Conservation (phyloP, 2,329 filamentous ascomycete genomes). For the Venturia asperata region DNA sequence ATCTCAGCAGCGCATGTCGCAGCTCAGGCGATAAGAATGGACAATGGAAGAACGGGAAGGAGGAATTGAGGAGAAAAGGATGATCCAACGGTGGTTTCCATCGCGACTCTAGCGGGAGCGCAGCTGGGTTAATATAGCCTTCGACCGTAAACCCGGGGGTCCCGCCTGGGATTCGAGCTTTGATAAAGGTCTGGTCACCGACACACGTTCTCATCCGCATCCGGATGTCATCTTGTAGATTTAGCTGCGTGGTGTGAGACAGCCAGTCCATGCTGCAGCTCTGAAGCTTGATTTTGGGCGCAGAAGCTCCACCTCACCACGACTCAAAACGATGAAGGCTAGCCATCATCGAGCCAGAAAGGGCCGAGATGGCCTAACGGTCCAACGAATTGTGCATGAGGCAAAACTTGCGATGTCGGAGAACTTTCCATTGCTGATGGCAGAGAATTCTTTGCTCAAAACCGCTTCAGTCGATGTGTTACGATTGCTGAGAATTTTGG, state of each 20-base stretch:
- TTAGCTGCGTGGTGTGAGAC: slow-evolving; percentile 11
- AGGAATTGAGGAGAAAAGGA: not conserved
- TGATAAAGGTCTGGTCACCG: not conserved
- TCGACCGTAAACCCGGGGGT: not conserved
- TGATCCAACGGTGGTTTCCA: not conserved
- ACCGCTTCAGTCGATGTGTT: not conserved
- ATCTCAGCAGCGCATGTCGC: not conserved
- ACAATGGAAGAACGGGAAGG: not conserved
- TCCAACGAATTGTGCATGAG: not conserved
- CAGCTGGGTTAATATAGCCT: slow-evolving; percentile 6
- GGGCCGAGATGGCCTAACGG: not conserved
- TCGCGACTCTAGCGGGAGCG: not conserved
- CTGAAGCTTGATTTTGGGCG: slow-evolving; percentile 9
- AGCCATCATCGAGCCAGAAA: not conserved
- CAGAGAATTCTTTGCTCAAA: not conserved
- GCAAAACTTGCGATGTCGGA: not conserved
- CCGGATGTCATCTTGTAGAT: not conserved
- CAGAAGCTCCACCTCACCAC: slow-evolving; percentile 2
- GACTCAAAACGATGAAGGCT: not conserved
- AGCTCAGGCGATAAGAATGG: not conserved
- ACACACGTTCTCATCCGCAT: not conserved
- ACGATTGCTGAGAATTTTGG: not conserved
- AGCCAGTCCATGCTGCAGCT: not conserved
- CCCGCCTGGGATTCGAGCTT: not conserved
- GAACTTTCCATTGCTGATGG: not conserved